Percentiles rank a stretch among this genome's conserved stretches.
phyloP scores from a whole-genome alignment of 495 filamentous ascomycete species.

The Penicillium pancosmium region DNA sequence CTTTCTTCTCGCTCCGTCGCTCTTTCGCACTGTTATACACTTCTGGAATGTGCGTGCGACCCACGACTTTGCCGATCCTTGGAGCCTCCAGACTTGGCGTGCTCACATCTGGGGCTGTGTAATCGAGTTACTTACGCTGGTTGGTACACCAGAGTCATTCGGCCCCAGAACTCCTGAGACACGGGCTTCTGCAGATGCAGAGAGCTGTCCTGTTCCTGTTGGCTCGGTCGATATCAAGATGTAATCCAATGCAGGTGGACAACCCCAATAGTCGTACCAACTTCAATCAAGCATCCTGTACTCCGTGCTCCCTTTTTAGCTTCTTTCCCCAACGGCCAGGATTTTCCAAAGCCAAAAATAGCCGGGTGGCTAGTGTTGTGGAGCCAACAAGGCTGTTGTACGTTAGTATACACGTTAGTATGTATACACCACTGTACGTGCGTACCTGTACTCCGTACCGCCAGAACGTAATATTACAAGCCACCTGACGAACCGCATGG shows the following conservation, averaged over 20 bases:
- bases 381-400: slow-evolving; percentile 20
- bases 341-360: slow-evolving; percentile 28
- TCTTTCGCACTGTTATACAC: neutral
- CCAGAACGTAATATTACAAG: slow-evolving; percentile 30
- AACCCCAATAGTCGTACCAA: too few relatives aligned
- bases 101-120: slow-evolving; percentile 14
- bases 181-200: neutral
- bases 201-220: neutral
- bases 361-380: slow-evolving; percentile 20
- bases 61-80: slow-evolving; percentile 13
- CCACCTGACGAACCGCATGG: slow-evolving; percentile 30
- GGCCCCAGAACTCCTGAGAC: slow-evolving; percentile 2
- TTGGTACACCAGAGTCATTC: neutral
- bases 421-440: too few relatives aligned
- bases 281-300: neutral
- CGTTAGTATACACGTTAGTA: slow-evolving; percentile 5
- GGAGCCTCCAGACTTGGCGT: slow-evolving; percentile 23
- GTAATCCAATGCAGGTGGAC: too few relatives aligned
- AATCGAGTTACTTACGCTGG: slow-evolving; percentile 13
- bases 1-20: too few relatives aligned
- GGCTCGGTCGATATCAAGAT: too few relatives aligned
- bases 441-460: too few relatives aligned
- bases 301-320: neutral
- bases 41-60: slow-evolving; percentile 1
- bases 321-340: neutral